phyloP scores from a whole-genome alignment of 768 basidiomycete species.

The Clitopilus hobsonii region DNA sequence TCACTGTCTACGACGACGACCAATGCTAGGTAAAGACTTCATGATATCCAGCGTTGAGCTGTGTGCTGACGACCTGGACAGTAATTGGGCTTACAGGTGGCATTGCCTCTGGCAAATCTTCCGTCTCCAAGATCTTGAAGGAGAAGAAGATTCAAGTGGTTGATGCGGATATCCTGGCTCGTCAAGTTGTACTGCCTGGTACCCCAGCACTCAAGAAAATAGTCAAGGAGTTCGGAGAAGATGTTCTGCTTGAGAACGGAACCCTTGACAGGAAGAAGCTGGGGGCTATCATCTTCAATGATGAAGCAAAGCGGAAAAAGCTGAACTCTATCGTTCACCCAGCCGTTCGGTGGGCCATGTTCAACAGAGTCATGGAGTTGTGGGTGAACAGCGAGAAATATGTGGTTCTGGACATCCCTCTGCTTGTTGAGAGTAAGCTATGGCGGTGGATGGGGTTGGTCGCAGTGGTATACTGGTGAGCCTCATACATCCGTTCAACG shows the following conservation, averaged over 20 bases:
- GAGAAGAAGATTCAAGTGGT: slow-evolving; percentile 73
- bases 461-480: slow-evolving; percentile 89
- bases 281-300: slow-evolving; percentile 81
- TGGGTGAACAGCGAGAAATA: slow-evolving; percentile 80
- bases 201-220: slow-evolving; percentile 69
- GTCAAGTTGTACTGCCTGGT: slow-evolving; percentile 81
- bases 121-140: slow-evolving; percentile 73
- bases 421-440: slow-evolving; percentile 85
- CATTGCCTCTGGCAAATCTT: slow-evolving; percentile 95
- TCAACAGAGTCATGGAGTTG: slow-evolving; percentile 55
- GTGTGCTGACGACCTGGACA: slow-evolving; percentile 19
- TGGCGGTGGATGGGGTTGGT: slow-evolving; percentile 82
- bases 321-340: slow-evolving; percentile 91
- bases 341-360: slow-evolving; percentile 77
- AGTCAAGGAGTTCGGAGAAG: slow-evolving; percentile 62
- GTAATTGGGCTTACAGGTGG: slow-evolving; percentile 96
- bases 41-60: not conserved
- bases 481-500: not conserved
- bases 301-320: slow-evolving; percentile 61
- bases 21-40: not conserved
- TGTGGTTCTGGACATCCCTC: slow-evolving; percentile 85
- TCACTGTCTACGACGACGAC: not conserved
- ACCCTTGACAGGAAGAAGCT: slow-evolving; percentile 78
- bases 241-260: slow-evolving; percentile 64
- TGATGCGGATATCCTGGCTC: slow-evolving; percentile 89